Evolutionary conservation across 2,329 filamentous ascomycete species (phyloP).

Genomic region (Amauroascus verrucosus): DNA sequence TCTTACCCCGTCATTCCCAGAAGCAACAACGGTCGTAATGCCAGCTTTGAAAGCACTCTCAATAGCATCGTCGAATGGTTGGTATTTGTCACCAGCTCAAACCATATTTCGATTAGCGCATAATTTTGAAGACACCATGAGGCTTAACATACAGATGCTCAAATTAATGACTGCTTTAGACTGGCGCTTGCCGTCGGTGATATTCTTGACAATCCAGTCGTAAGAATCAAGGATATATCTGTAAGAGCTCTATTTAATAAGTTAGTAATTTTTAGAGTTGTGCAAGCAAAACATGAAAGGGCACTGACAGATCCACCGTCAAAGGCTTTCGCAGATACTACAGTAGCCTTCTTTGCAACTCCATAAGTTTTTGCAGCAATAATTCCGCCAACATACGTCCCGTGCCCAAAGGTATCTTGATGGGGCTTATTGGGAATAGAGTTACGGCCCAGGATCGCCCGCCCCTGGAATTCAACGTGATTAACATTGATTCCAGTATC

Average conservation of each 20-base stretch:
- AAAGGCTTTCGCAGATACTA: slow-evolving; percentile 12
- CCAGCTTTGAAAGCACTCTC: slow-evolving; percentile 12
- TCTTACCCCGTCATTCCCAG: slow-evolving; percentile 12
- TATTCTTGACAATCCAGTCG: slow-evolving; percentile 13
- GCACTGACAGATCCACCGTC: slow-evolving; percentile 9
- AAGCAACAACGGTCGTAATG: slow-evolving; percentile 11
- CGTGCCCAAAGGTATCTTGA: slow-evolving; percentile 10
- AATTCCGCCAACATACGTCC: slow-evolving; percentile 12
- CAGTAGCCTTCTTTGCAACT: slow-evolving; percentile 13
- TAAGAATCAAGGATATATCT: slow-evolving; percentile 13
- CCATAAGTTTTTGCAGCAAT: slow-evolving; percentile 12
- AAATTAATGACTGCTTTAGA: slow-evolving; percentile 12
- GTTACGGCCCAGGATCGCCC: slow-evolving; percentile 11
- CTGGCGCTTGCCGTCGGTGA: slow-evolving; percentile 9
- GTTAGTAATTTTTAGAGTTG: background rate
- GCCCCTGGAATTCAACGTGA: slow-evolving; percentile 13
- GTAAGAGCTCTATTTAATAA: slow-evolving; percentile 7
- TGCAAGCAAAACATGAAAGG: background rate
- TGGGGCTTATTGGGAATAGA: slow-evolving; percentile 8
- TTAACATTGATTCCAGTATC: slow-evolving; percentile 13
- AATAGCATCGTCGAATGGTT: slow-evolving; percentile 12
- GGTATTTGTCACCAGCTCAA: slow-evolving; percentile 7
- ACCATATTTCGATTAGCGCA: background rate
- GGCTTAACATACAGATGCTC: slow-evolving; percentile 11
- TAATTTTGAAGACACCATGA: background rate